Percentiles rank a stretch among this genome's conserved stretches.
phyloP scores from a whole-genome alignment of 2,329 filamentous ascomycete genomes.

The Domatiomyces globalis region DNA sequence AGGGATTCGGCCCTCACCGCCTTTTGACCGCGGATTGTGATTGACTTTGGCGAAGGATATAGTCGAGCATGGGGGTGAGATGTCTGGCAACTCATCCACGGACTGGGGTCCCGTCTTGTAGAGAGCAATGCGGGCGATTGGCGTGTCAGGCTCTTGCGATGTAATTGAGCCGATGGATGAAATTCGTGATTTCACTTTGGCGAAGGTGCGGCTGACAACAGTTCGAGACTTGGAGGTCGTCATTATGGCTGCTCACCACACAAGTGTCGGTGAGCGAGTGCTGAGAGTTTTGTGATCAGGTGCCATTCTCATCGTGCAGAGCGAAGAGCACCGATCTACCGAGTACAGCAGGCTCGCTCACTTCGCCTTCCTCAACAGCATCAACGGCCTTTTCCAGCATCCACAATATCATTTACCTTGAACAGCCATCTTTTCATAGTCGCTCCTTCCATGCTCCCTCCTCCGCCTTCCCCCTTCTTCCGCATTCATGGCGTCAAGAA shows the following conservation, averaged over 20 bases:
- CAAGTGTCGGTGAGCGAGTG: not conserved
- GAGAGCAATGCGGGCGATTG: not conserved
- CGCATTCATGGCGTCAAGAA: constrained; percentile 46
- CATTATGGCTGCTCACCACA: not conserved
- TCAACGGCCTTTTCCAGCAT: constrained; percentile 22
- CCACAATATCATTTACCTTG: constrained; percentile 28
- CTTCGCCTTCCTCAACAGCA: constrained; percentile 19
- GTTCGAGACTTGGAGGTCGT: not conserved
- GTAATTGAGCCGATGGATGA: not conserved
- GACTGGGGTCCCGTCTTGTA: too few species aligned
- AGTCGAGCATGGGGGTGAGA: not conserved
- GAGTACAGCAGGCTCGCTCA: not conserved
- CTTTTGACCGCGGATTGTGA: not conserved
- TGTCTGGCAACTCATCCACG: not conserved
- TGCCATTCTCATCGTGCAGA: not conserved
- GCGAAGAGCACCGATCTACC: not conserved
- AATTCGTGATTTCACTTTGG: not conserved
- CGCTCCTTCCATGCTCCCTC: constrained; percentile 18
- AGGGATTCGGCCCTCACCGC: not conserved
- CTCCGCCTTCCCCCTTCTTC: constrained; percentile 23
- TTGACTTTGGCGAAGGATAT: not conserved
- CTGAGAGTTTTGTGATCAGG: not conserved
- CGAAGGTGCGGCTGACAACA: not conserved
- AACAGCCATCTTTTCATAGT: constrained; percentile 28
- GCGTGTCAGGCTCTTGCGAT: not conserved